These are phyloP conservation scores for Termitomyces sp. DNA, from an alignment of 768 basidiomycete species.

Conservation along the genomic window DNA sequence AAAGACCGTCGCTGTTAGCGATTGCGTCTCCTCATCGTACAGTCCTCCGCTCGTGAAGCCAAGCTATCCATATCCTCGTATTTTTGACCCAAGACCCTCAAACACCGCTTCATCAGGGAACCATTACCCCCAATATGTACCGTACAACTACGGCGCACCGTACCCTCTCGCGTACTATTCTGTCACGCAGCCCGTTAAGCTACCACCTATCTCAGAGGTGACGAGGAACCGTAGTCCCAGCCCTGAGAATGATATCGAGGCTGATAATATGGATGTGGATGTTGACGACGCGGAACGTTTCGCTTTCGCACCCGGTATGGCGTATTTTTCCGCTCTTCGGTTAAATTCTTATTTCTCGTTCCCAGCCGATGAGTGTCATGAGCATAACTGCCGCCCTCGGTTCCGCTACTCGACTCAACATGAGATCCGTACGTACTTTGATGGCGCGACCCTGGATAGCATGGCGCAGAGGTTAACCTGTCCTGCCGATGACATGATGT, in stretches of 20 bases:
- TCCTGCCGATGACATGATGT: neutral
- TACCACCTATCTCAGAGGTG: neutral
- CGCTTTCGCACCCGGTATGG: constrained; percentile 4
- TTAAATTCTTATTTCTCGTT: neutral
- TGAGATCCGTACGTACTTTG: constrained; percentile 2
- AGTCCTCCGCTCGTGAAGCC: neutral
- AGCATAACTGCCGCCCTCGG: neutral
- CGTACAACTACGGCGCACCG: neutral
- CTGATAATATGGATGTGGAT: neutral
- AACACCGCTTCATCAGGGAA: neutral
- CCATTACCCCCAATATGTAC: neutral
- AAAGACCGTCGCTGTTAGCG: neutral
- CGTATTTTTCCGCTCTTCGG: neutral
- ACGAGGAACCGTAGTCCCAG: neutral
- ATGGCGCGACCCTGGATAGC: constrained; percentile 2
- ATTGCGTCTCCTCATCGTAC: neutral
- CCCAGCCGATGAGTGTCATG: neutral
- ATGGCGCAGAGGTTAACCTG: neutral
- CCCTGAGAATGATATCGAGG: neutral
- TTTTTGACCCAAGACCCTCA: too few relatives aligned
- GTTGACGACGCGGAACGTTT: neutral
- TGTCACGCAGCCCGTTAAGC: neutral
- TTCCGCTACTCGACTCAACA: constrained; percentile 4
- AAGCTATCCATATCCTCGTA: neutral
- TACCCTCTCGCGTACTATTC: neutral